A percentile compares a stretch with the other conserved stretches of the same genome.
phyloP scores from a whole-genome alignment of 768 basidiomycete species.

The Dacryopinax spathularia region DNA sequence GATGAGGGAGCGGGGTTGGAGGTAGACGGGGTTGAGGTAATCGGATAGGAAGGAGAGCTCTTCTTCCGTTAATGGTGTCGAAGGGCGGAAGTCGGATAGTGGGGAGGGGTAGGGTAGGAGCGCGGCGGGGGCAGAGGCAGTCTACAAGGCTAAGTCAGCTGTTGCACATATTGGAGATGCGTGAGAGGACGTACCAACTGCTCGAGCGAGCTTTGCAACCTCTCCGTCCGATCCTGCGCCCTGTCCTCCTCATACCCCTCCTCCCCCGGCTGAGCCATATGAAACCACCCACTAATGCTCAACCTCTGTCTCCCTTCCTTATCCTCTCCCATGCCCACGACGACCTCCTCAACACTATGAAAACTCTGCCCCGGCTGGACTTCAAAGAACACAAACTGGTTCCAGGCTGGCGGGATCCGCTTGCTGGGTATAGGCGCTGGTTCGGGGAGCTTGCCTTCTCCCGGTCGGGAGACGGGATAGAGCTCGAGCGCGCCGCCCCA shows the following conservation, averaged over 20 bases:
- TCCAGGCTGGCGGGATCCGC: constrained; percentile 67
- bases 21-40: constrained; percentile 83
- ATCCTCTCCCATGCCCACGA: constrained; percentile 54
- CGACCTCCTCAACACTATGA: constrained; percentile 92
- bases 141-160: too few relatives aligned
- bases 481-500: constrained; percentile 93
- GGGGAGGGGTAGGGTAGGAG: constrained; percentile 4
- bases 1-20: constrained; percentile 65
- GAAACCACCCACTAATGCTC: constrained; percentile 96
- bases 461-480: constrained; percentile 52
- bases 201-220: constrained; percentile 68
- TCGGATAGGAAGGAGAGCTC: constrained; percentile 60
- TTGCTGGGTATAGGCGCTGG: constrained; percentile 53
- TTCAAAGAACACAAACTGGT: constrained; percentile 43
- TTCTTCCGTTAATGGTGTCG: constrained; percentile 27
- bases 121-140: constrained; percentile 34
- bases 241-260: constrained; percentile 57
- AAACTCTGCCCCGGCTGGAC: constrained; percentile 94
- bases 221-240: constrained; percentile 24
- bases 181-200: constrained; percentile 74
- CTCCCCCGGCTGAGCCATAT: constrained; percentile 79
- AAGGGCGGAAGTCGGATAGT: constrained; percentile 26
- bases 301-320: constrained; percentile 55
- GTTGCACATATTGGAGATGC: too few relatives aligned
- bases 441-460: constrained; percentile 50